Conservation (phyloP, 2,329 filamentous ascomycete genomes). For the Emergomyces pasteurianus region DNA sequence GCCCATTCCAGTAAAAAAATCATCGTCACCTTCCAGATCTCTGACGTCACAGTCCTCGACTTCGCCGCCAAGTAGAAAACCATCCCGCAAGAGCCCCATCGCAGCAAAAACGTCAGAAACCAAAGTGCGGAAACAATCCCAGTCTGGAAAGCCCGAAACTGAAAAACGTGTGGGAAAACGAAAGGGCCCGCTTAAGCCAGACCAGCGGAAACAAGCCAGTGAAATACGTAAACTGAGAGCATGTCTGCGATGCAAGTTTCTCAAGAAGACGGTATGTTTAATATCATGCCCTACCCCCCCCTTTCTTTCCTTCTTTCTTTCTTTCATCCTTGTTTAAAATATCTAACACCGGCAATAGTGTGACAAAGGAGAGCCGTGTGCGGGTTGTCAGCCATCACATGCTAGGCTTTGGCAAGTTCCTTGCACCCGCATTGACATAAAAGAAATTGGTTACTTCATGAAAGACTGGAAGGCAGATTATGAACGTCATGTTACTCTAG, state of each 20-base stretch:
- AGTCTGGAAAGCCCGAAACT: conserved; percentile 65
- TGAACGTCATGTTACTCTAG: conserved; percentile 74
- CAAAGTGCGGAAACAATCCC: conserved; percentile 64
- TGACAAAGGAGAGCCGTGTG: conserved; percentile 93
- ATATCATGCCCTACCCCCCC: background rate
- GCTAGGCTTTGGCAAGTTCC: conserved; percentile 94
- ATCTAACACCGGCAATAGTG: conserved; percentile 37
- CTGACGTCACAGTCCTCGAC: conserved; percentile 51
- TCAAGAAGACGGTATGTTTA: conserved; percentile 69
- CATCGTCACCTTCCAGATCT: conserved; percentile 46
- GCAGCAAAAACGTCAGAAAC: conserved; percentile 71
- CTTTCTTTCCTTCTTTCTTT: background rate
- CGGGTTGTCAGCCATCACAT: conserved; percentile 89
- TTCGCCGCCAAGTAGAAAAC: conserved; percentile 53
- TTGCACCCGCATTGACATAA: conserved; percentile 96
- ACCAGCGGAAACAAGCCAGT: conserved; percentile 91
- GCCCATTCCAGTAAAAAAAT: conserved; percentile 46
- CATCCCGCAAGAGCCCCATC: conserved; percentile 59
- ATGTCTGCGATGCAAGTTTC: conserved; percentile 91
- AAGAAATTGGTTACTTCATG: conserved; percentile 97
- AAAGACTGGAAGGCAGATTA: conserved; percentile 99
- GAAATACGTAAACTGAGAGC: conserved; percentile 93
- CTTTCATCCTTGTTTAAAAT: background rate
- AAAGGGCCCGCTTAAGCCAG: conserved; percentile 77
- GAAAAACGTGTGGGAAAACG: conserved; percentile 92